Evolutionary conservation across 768 basidiomycete genomes (phyloP).

Genomic region (Dioszegia hungarica): DNA sequence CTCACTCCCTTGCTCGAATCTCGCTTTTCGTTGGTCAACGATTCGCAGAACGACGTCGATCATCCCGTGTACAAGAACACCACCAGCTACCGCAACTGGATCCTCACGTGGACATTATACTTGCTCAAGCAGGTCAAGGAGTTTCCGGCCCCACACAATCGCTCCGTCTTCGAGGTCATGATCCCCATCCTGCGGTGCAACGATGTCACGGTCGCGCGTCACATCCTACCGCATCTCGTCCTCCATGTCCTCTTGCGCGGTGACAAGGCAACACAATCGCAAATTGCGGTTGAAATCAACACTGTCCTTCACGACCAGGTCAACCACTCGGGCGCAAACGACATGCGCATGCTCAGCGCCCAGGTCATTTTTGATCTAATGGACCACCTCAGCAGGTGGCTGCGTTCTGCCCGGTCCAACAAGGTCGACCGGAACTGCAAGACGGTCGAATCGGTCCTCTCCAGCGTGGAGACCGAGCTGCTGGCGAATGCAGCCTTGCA

Average conservation of each 20-base stretch:
- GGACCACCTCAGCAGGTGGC: constrained; percentile 89
- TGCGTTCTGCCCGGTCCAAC: constrained; percentile 59
- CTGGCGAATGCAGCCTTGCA: constrained; percentile 91
- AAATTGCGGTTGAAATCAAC: constrained; percentile 70
- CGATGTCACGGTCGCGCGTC: constrained; percentile 90
- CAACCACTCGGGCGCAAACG: constrained; percentile 60
- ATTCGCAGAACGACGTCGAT: constrained; percentile 45
- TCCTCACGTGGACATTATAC: constrained; percentile 79
- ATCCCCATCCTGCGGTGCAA: constrained; percentile 68
- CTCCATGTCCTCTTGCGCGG: constrained; percentile 78
- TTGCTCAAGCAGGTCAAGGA: constrained; percentile 57
- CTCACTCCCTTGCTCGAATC: constrained; percentile 73
- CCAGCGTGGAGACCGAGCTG: constrained; percentile 75
- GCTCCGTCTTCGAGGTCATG: constrained; percentile 71
- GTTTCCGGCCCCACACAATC: constrained; percentile 15
- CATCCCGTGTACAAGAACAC: constrained; percentile 75
- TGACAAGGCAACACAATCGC: constrained; percentile 56
- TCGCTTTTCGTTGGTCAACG: constrained; percentile 52
- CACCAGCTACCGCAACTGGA: constrained; percentile 90
- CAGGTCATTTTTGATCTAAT: constrained; percentile 94
- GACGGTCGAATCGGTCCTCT: constrained; percentile 63
- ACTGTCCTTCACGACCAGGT: constrained; percentile 85
- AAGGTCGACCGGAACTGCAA: constrained; percentile 54
- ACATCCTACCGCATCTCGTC: constrained; percentile 85
- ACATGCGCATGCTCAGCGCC: constrained; percentile 86